Evolutionary conservation across 345 rosid genomes (phyloP).

Genomic region (Brassica juncea): DNA sequence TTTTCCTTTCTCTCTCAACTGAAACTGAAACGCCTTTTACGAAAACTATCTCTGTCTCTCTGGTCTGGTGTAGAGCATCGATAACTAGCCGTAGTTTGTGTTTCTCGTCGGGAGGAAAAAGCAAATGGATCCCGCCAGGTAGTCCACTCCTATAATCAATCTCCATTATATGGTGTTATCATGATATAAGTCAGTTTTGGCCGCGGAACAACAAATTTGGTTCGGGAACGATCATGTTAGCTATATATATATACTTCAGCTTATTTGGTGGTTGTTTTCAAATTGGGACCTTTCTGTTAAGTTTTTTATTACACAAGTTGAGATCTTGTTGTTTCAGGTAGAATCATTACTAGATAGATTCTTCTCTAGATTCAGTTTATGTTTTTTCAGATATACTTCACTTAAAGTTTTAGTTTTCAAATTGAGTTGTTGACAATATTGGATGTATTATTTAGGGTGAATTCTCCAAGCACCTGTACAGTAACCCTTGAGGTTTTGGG

Average conservation of each 20-base stretch:
- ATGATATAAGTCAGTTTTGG: neutral
- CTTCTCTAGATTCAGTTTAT: neutral
- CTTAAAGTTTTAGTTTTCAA: too few relatives aligned
- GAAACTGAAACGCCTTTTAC: slow-evolving; percentile 11
- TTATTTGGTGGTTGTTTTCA: neutral
- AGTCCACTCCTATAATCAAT: neutral
- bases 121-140: slow-evolving; percentile 43
- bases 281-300: neutral
- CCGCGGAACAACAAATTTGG: neutral
- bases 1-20: neutral
- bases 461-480: slow-evolving; percentile 74
- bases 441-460: slow-evolving; percentile 49
- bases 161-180: neutral
- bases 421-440: neutral
- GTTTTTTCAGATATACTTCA: neutral
- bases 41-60: slow-evolving; percentile 3
- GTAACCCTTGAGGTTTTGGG: slow-evolving; percentile 71
- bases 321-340: slow-evolving; percentile 23
- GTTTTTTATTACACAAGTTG: too few relatives aligned
- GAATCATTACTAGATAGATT: slow-evolving; percentile 4
- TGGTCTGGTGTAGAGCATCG: neutral
- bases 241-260: neutral
- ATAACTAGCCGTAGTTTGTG: slow-evolving; percentile 17
- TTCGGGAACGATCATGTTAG: slow-evolving; percentile 16
- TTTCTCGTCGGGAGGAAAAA: slow-evolving; percentile 1